phyloP scores from a whole-genome alignment of 2,329 filamentous ascomycete genomes.

The Aspergillus melleus region DNA sequence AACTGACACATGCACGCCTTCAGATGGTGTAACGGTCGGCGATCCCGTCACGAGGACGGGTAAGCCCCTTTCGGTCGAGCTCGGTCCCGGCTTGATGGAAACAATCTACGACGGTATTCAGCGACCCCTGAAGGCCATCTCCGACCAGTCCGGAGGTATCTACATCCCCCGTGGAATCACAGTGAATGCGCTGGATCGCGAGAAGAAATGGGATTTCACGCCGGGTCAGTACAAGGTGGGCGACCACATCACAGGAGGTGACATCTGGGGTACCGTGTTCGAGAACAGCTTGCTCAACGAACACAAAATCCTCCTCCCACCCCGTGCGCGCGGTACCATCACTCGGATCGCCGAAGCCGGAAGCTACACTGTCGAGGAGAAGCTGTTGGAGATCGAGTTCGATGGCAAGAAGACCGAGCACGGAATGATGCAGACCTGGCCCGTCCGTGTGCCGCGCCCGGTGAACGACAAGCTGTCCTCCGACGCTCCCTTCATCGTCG shows the following conservation, averaged over 20 bases:
- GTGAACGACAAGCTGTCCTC: constrained; percentile 89
- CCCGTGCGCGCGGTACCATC: constrained; percentile 85
- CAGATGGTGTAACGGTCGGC: constrained; percentile 88
- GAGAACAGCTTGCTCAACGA: constrained; percentile 94
- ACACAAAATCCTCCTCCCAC: constrained; percentile 90
- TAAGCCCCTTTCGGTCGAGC: constrained; percentile 95
- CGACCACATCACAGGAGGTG: constrained; percentile 94
- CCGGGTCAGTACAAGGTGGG: constrained; percentile 84
- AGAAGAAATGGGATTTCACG: constrained; percentile 95
- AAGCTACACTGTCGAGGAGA: constrained; percentile 89
- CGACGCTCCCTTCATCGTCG: constrained; percentile 89
- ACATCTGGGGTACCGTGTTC: constrained; percentile 91
- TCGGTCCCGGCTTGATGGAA: constrained; percentile 95
- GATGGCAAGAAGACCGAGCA: constrained; percentile 92
- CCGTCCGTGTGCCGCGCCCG: constrained; percentile 91
- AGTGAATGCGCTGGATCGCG: constrained; percentile 81
- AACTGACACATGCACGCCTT: not conserved
- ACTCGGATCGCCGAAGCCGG: constrained; percentile 87
- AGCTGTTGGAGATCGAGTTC: constrained; percentile 94
- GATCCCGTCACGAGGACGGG: constrained; percentile 88
- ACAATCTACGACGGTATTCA: constrained; percentile 99
- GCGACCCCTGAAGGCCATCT: constrained; percentile 84
- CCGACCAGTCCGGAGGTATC: constrained; percentile 76
- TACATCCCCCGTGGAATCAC: constrained; percentile 96
- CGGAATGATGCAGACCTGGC: constrained; percentile 99